These are phyloP conservation scores for Citropsis articulata DNA, from an alignment of 345 rosid species.

Conservation along the genomic window DNA sequence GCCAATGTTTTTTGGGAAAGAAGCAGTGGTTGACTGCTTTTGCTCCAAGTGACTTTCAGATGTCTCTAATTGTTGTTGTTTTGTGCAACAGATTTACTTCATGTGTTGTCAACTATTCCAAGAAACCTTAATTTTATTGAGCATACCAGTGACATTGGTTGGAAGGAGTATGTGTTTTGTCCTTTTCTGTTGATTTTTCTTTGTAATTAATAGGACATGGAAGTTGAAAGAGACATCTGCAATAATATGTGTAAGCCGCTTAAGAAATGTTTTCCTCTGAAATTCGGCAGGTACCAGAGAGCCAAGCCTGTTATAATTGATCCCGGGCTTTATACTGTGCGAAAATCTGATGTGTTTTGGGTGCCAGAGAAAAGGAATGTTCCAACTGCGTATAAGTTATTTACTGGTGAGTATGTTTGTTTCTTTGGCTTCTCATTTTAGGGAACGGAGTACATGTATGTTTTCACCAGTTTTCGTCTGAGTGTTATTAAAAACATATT, in stretches of 20 bases:
- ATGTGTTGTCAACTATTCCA: slow-evolving; percentile 53
- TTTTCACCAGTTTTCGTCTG: neutral
- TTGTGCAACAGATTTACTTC: slow-evolving; percentile 59
- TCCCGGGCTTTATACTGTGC: slow-evolving; percentile 53
- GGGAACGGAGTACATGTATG: neutral
- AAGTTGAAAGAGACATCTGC: neutral
- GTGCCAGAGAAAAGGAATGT: slow-evolving; percentile 46
- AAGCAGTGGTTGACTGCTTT: neutral
- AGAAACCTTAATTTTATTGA: slow-evolving; percentile 70
- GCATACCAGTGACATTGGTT: slow-evolving; percentile 82
- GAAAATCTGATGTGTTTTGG: slow-evolving; percentile 67
- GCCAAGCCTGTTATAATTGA: slow-evolving; percentile 73
- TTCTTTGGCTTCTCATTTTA: neutral
- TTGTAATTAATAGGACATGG: neutral
- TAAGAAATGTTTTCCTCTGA: slow-evolving; percentile 12
- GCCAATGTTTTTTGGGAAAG: neutral
- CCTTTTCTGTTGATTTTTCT: neutral
- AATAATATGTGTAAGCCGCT: neutral
- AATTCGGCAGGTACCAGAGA: slow-evolving; percentile 47
- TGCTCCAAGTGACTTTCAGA: neutral
- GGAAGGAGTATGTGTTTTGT: slow-evolving; percentile 70
- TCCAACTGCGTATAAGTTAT: slow-evolving; percentile 58
- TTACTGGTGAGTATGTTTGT: slow-evolving; percentile 46
- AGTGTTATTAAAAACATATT: neutral
- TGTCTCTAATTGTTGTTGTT: neutral